Evolutionary conservation across 2,329 filamentous ascomycete genomes (phyloP), one percentile per base, ranked within the genome.

Genomic region (Trichoderma hamatum): DNA sequence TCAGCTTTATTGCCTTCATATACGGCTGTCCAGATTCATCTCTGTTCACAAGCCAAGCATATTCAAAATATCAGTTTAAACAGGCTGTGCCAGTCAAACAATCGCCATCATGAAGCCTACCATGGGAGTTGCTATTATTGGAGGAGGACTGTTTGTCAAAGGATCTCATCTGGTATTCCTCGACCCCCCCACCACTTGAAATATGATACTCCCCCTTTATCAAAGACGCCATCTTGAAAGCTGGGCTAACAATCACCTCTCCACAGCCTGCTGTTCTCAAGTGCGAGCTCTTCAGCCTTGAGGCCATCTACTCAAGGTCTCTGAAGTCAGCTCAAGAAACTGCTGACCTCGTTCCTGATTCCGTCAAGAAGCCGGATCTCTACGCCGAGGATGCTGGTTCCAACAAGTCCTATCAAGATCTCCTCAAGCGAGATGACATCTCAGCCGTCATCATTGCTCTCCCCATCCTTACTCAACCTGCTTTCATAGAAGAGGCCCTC

Each of bases 221-320:
- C 61, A 19, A n/a, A 26, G 10, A 61, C 32, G n/a, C 11, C 43
- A 28, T 43, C 46, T 49, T 24, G n/a, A 49, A 64, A 55, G 36
- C 39, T 36, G 24, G 26, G 56, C 39, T 46, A 69, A 63, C 39
- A 46, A 34, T 59, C 11, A 2, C 30, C 7, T 7, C 54, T 32
- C 32, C 49, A 5, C 55, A 81, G 79, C 90, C 90, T 14, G 90
- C 89, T 55, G 84, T 92, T 64, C 80, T 86, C 72, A 83, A 84
- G 32, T 82, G 80, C 66, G 75, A 82, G 10, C 67, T 75, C 46
- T 79, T 91, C 13, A 77, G 79, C 14, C 83, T 92, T 72, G 90
- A 88, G 78, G 88, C 89, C 26, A 82, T 91, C 72, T 92, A 89
- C 79, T 91, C 89, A 3, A 86, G 89, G 64, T 87, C 87, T 13